phyloP scores from a whole-genome alignment of 2,329 filamentous ascomycete species.

The Alternaria gaisen region DNA sequence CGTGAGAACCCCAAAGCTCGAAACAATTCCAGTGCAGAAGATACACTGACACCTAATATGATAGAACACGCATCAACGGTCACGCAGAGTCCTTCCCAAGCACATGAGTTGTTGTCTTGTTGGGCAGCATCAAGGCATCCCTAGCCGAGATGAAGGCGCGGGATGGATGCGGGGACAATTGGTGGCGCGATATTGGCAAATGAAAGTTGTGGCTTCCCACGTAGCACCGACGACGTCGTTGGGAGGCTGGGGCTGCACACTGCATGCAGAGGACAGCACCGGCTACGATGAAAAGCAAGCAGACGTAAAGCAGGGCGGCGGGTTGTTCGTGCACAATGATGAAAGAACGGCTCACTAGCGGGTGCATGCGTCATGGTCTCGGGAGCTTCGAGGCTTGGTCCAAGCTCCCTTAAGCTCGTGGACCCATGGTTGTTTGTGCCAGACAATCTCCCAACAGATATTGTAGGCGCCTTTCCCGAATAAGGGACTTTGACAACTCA shows the following conservation, averaged over 20 bases:
- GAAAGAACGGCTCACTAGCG: constrained; percentile 17
- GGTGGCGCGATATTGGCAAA: background rate
- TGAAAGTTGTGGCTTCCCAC: background rate
- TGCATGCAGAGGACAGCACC: background rate
- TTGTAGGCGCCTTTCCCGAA: constrained; percentile 10
- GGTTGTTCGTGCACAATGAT: constrained; percentile 12
- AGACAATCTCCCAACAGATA: constrained; percentile 30
- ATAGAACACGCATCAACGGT: background rate
- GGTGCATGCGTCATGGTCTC: constrained; percentile 14
- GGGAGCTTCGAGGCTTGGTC: constrained; percentile 16
- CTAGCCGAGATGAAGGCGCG: constrained; percentile 12
- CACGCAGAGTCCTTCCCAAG: background rate
- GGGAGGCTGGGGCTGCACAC: background rate
- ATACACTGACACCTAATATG: background rate
- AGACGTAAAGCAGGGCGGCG: constrained; percentile 3
- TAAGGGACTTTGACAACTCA: background rate
- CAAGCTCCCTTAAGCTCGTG: constrained; percentile 21
- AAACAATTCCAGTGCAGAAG: no score
- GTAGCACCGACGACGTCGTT: background rate
- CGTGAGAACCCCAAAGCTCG: background rate
- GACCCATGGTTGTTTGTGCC: constrained; percentile 16
- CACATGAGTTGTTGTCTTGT: constrained; percentile 5
- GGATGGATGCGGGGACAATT: constrained; percentile 1
- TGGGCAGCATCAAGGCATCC: constrained; percentile 1
- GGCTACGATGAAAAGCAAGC: background rate